Percentiles rank a stretch among this genome's conserved stretches.
Conservation (phyloP, 1,139 yeast species). For the Suzukiozyma palmioleophila region DNA sequence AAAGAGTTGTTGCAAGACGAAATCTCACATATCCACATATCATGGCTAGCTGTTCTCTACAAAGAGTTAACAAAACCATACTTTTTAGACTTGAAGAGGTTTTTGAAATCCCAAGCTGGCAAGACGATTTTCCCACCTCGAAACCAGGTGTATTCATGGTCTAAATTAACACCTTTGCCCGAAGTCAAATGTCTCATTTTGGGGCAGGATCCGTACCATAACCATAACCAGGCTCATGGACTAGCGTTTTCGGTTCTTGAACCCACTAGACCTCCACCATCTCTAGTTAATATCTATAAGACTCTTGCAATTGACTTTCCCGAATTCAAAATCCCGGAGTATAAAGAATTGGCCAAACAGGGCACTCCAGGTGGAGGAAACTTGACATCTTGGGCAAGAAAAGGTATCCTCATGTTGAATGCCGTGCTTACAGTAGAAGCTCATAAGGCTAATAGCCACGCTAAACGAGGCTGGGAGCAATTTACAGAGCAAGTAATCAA, state of each 20-base stretch:
- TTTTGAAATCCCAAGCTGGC: constrained; percentile 36
- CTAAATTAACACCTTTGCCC: constrained; percentile 75
- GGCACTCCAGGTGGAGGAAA: constrained; percentile 54
- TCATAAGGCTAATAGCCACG: constrained; percentile 90
- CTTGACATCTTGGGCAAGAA: constrained; percentile 77
- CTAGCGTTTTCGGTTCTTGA: constrained; percentile 86
- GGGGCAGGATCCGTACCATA: constrained; percentile 98
- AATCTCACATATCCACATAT: constrained; percentile 60
- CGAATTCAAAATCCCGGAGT: constrained; percentile 55
- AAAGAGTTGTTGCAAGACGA: constrained; percentile 60
- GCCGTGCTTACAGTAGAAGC: constrained; percentile 90
- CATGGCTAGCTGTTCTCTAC: constrained; percentile 74
- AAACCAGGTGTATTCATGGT: constrained; percentile 87
- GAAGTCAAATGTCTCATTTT: constrained; percentile 72
- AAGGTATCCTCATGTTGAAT: constrained; percentile 86
- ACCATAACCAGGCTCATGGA: constrained; percentile 92
- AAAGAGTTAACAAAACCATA: constrained; percentile 80
- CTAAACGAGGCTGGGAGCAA: constrained; percentile 88
- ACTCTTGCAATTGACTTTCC: constrained; percentile 71
- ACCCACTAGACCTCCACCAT: constrained; percentile 87
- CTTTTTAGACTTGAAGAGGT: constrained; percentile 67
- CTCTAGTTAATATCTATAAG: constrained; percentile 82
- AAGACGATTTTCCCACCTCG: constrained; percentile 73
- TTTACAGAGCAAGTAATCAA: constrained; percentile 74
- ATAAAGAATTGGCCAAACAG: constrained; percentile 21